phyloP scores from a whole-genome alignment of 2,329 filamentous ascomycete genomes.

The Clathrospora elynae region DNA sequence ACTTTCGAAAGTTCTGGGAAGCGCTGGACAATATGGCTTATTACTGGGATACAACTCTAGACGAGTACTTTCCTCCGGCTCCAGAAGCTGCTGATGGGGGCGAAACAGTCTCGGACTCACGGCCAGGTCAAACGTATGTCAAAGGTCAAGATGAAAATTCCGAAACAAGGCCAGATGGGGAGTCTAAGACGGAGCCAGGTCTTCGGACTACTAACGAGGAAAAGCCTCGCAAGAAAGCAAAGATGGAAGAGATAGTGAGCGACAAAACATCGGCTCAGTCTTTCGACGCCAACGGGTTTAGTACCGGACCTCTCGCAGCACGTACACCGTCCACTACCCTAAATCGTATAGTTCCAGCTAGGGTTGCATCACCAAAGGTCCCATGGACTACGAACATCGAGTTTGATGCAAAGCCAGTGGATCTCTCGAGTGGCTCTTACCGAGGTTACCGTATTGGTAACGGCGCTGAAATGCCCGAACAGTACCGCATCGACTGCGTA shows the following conservation, averaged over 20 bases:
- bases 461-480: constrained; percentile 64
- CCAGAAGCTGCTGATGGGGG: constrained; percentile 15
- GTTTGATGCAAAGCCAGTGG: constrained; percentile 25
- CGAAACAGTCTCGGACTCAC: constrained; percentile 6
- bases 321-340: constrained; percentile 19
- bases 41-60: constrained; percentile 66
- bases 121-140: constrained; percentile 3
- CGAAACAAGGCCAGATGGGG: constrained; percentile 19
- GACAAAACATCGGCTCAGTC: constrained; percentile 18
- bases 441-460: constrained; percentile 63
- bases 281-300: constrained; percentile 15
- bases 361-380: constrained; percentile 35
- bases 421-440: constrained; percentile 52
- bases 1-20: constrained; percentile 65
- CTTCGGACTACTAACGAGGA: constrained; percentile 20
- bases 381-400: constrained; percentile 32
- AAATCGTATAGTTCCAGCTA: constrained; percentile 35
- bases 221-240: constrained; percentile 49
- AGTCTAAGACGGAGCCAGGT: constrained; percentile 13
- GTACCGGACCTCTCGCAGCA: constrained; percentile 11
- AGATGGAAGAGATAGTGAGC: constrained; percentile 36
- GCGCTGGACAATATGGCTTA: constrained; percentile 63
- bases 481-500: constrained; percentile 61
- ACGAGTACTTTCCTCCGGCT: constrained; percentile 57
- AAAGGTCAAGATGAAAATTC: constrained; percentile 10